Percentiles rank a stretch among this genome's conserved stretches.
These are phyloP conservation scores for Cryptococcus sp. DNA, from an alignment of 1,284 basidiomycete genomes.

Conservation along the genomic window DNA sequence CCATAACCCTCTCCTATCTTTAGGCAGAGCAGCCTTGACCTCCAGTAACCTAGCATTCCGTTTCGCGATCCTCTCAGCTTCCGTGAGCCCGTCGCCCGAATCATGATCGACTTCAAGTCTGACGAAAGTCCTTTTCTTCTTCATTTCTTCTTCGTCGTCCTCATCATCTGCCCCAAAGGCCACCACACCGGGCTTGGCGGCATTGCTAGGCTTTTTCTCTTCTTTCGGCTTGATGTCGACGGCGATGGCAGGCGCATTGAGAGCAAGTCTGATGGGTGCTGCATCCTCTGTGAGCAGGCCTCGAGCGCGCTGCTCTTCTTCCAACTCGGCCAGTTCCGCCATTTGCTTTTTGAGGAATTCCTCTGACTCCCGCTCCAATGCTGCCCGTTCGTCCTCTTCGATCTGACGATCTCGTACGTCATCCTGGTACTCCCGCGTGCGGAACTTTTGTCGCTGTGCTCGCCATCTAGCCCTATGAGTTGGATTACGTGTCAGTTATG, in stretches of 20 bases:
- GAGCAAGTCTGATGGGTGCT: slow-evolving; percentile 78
- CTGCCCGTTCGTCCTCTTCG: slow-evolving; percentile 80
- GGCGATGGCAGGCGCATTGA: slow-evolving; percentile 50
- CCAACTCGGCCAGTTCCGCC: slow-evolving; percentile 84
- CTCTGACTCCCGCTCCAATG: slow-evolving; percentile 79
- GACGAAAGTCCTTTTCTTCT: slow-evolving; percentile 75
- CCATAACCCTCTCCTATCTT: slow-evolving; percentile 72
- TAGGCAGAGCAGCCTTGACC: slow-evolving; percentile 68
- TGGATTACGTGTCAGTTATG: too few relatives aligned
- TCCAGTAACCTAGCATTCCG: slow-evolving; percentile 73
- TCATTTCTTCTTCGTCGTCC: slow-evolving; percentile 72
- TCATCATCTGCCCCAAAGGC: slow-evolving; percentile 74
- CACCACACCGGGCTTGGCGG: slow-evolving; percentile 36
- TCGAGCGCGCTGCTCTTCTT: slow-evolving; percentile 80
- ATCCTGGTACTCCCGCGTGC: slow-evolving; percentile 71
- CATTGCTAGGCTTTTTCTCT: slow-evolving; percentile 52
- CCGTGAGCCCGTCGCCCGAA: slow-evolving; percentile 22
- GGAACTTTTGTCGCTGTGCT: slow-evolving; percentile 63
- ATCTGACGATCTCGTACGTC: slow-evolving; percentile 77
- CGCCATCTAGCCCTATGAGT: slow-evolving; percentile 69
- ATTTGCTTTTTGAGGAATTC: slow-evolving; percentile 84
- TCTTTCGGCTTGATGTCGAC: slow-evolving; percentile 37
- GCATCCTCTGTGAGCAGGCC: slow-evolving; percentile 87
- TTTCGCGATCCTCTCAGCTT: slow-evolving; percentile 62
- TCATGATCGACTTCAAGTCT: slow-evolving; percentile 72